Conservation (phyloP, 306 rosid species). For the Fragaria vesca region DNA sequence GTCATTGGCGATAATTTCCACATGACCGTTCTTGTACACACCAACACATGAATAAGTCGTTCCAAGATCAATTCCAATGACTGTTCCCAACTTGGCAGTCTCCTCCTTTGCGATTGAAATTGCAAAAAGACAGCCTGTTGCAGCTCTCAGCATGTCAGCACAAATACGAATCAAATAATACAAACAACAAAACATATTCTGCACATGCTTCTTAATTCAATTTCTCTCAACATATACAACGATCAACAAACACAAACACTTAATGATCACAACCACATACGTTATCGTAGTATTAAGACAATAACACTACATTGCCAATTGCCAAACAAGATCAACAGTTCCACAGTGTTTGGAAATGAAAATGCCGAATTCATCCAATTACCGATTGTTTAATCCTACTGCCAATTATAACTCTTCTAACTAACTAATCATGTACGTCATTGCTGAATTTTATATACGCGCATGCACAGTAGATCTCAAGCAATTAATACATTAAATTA, state of each 20-base stretch:
- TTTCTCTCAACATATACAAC: not conserved
- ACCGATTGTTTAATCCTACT: not conserved
- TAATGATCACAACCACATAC: not conserved
- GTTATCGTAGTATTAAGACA: too few relatives aligned
- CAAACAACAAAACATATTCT: not conserved
- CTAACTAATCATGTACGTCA: not conserved
- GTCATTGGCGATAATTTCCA: conserved; percentile 97
- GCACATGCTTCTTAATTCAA: not conserved
- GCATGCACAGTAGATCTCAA: conserved; percentile 3
- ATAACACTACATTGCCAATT: conserved; percentile 1
- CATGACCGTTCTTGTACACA: conserved; percentile 94
- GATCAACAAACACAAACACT: not conserved
- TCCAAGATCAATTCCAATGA: conserved; percentile 95
- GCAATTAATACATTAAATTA: not conserved
- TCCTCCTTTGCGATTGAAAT: conserved; percentile 89
- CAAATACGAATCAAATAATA: not conserved
- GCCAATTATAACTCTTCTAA: not conserved
- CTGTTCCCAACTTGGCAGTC: conserved; percentile 84
- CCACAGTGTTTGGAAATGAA: not conserved
- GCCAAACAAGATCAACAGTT: not conserved
- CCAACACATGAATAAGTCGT: conserved; percentile 98
- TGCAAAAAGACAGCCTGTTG: conserved; percentile 70
- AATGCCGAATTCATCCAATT: not conserved
- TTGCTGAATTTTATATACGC: not conserved
- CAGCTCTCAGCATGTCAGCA: conserved; percentile 27